Evolutionary conservation across 805 yeast species (phyloP).

Genomic region (Diddensiella caesifluorescens): DNA sequence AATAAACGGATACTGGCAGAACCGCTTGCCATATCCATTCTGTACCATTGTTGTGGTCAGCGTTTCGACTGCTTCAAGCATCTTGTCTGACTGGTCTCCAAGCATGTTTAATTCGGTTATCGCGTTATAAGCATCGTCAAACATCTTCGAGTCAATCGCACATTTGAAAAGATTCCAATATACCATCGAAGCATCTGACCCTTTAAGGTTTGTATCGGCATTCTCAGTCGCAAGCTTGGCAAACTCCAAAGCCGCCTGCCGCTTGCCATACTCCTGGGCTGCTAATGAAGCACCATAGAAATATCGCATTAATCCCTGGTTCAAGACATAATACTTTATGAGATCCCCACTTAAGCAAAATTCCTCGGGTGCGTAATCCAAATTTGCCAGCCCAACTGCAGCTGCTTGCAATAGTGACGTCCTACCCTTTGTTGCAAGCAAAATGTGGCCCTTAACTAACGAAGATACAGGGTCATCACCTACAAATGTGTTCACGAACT

Average conservation of each 20-base stretch:
- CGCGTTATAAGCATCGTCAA: constrained; percentile 34
- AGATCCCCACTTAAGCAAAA: constrained; percentile 4
- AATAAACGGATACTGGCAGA: constrained; percentile 41
- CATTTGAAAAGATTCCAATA: constrained; percentile 21
- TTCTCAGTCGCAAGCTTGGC: constrained; percentile 26
- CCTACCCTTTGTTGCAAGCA: constrained; percentile 26
- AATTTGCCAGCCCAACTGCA: constrained; percentile 29
- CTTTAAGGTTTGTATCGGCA: constrained; percentile 22
- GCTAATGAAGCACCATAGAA: constrained; percentile 7
- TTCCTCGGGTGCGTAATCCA: constrained; percentile 1
- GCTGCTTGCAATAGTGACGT: constrained; percentile 32
- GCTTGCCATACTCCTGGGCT: constrained; percentile 3
- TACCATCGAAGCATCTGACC: constrained; percentile 24
- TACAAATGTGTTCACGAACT: constrained; percentile 10
- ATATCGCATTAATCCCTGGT: constrained; percentile 9
- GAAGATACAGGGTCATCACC: constrained; percentile 10
- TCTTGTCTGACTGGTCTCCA: constrained; percentile 6
- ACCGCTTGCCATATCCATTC: constrained; percentile 35
- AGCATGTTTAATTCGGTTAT: constrained; percentile 23
- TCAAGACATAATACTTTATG: neutral
- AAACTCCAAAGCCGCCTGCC: constrained; percentile 36
- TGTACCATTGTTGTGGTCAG: constrained; percentile 26
- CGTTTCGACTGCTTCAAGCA: constrained; percentile 12
- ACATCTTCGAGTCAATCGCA: constrained; percentile 30
- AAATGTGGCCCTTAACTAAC: constrained; percentile 28